Evolutionary conservation across 208 protist genomes (phyloP).

Genomic region (Leishmania mexicana): DNA sequence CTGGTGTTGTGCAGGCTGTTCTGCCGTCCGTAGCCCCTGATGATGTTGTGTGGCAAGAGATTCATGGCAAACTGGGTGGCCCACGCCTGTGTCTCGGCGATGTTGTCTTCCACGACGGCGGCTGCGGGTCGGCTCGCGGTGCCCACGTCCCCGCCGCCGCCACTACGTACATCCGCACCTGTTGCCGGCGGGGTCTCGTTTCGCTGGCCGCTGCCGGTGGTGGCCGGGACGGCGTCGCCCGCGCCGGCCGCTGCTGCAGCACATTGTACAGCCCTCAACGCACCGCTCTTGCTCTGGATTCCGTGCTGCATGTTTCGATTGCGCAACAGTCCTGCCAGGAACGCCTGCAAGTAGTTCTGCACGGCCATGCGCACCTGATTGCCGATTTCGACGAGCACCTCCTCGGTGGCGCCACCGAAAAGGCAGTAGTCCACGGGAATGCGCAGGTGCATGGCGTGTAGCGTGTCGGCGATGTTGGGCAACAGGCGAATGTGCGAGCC

Average conservation of each 20-base stretch:
- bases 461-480: slow-evolving; percentile 52
- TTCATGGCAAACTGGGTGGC: not conserved
- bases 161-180: not conserved
- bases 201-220: not conserved
- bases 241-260: not conserved
- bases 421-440: slow-evolving; percentile 73
- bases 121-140: not conserved
- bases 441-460: slow-evolving; percentile 48
- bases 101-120: not conserved
- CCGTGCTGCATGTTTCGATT: slow-evolving; percentile 1
- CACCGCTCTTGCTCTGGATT: not conserved
- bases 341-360: slow-evolving; percentile 56
- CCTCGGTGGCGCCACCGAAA: slow-evolving; percentile 32
- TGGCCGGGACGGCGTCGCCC: not conserved
- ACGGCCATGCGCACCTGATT: slow-evolving; percentile 64
- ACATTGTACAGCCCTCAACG: not conserved
- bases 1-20: slow-evolving; percentile 3
- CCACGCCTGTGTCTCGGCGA: slow-evolving; percentile 9
- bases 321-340: not conserved
- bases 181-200: not conserved
- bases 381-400: slow-evolving; percentile 17
- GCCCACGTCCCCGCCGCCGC: not conserved
- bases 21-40: not conserved
- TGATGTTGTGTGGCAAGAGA: not conserved
- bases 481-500: slow-evolving; percentile 51